Evolutionary conservation across 371 early-diverging fungal species (phyloP).

Genomic region (Parasitella parasitica): DNA sequence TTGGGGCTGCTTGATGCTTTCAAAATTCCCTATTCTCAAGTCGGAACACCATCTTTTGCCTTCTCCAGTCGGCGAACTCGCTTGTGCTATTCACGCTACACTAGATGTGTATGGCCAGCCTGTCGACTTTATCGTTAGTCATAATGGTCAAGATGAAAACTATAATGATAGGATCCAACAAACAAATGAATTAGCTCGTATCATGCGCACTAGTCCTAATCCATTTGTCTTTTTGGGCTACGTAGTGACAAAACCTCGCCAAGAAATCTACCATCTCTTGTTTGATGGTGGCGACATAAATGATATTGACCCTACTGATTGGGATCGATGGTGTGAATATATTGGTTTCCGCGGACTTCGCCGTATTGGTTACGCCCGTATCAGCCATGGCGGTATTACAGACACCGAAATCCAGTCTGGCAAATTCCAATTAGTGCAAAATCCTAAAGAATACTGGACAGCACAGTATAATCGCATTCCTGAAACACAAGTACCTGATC

Average conservation of each 20-base stretch:
- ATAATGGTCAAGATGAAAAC: constrained; percentile 86
- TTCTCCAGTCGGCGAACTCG: constrained; percentile 81
- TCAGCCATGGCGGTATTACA: constrained; percentile 79
- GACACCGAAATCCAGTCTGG: constrained; percentile 88
- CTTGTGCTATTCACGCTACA: constrained; percentile 86
- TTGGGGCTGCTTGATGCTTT: constrained; percentile 85
- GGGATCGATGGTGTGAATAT: constrained; percentile 87
- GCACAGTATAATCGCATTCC: constrained; percentile 57
- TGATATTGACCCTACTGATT: constrained; percentile 77
- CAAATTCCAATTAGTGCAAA: constrained; percentile 72
- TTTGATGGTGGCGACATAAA: constrained; percentile 70
- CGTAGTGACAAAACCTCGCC: constrained; percentile 77
- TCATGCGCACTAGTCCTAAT: constrained; percentile 71
- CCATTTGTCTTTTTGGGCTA: constrained; percentile 84
- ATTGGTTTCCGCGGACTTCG: constrained; percentile 78
- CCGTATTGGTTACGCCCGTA: constrained; percentile 74
- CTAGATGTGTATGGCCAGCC: constrained; percentile 78
- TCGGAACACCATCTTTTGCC: constrained; percentile 78
- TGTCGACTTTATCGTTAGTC: constrained; percentile 82
- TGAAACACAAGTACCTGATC: constrained; percentile 56
- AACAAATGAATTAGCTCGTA: constrained; percentile 76
- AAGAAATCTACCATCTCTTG: constrained; percentile 63
- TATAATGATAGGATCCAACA: constrained; percentile 75
- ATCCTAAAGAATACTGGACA: constrained; percentile 49
- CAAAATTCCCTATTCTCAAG: constrained; percentile 78